Evolutionary conservation across 345 rosid genomes (phyloP).

Genomic region (Litchi chinensis): DNA sequence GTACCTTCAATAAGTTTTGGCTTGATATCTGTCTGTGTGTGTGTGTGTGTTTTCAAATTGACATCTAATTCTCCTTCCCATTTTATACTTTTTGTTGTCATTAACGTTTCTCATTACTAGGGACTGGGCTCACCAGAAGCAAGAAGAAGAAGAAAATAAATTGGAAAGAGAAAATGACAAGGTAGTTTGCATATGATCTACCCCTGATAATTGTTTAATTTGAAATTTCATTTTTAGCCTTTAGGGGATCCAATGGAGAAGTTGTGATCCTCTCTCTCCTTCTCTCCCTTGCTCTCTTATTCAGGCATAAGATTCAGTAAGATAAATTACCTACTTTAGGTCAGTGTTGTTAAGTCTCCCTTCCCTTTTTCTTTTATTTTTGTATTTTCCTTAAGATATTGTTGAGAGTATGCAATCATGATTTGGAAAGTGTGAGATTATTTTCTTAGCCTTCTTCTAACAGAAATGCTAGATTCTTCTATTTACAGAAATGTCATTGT

Average conservation of each 20-base stretch:
- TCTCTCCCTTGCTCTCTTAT: neutral
- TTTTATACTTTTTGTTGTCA: slow-evolving; percentile 5
- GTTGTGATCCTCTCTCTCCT: neutral
- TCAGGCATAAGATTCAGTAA: neutral
- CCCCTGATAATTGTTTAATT: neutral
- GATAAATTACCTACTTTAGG: neutral
- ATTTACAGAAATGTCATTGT: neutral
- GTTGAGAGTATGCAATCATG: slow-evolving; percentile 3
- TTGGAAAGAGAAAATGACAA: slow-evolving; percentile 61
- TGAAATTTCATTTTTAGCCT: neutral
- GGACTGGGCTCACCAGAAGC: slow-evolving; percentile 44
- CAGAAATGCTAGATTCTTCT: neutral
- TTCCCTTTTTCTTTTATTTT: neutral
- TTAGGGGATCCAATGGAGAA: neutral
- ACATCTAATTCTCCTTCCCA: neutral
- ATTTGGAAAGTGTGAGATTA: neutral
- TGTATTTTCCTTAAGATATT: neutral
- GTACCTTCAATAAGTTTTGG: neutral
- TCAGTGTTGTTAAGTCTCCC: neutral
- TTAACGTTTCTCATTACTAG: slow-evolving; percentile 34
- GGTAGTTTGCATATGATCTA: slow-evolving; percentile 34
- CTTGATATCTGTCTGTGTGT: neutral
- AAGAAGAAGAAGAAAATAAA: slow-evolving; percentile 57
- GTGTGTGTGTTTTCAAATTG: neutral
- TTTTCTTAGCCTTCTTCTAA: neutral